phyloP scores from a whole-genome alignment of 129 eudicot genomes.

The Daucus carota region DH1_v3.0 NC_030381.2:40637001-40637500 shows the following conservation, averaged over 20 bases:
- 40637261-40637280: too few relatives aligned
- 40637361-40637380: background rate
- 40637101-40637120: background rate
- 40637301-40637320: background rate
- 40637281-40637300: too few relatives aligned
- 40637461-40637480: background rate
- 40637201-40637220: background rate
- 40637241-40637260: background rate
- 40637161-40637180: background rate
- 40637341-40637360: background rate
- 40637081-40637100: constrained; percentile 38
- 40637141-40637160: too few relatives aligned
- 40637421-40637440: too few relatives aligned
- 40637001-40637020: too few relatives aligned
- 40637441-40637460: background rate
- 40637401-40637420: background rate
- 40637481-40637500: background rate
- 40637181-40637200: background rate
- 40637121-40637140: background rate
- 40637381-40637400: background rate
- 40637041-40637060: constrained; percentile 41
- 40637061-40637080: constrained; percentile 30
- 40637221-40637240: constrained; percentile 1
- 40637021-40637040: constrained; percentile 20
- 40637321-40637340: background rate